Percentiles rank a stretch among this genome's conserved stretches.
These are phyloP conservation scores for Meripilus lineatus DNA, from an alignment of 1,284 basidiomycete species.

Conservation along the genomic window DNA sequence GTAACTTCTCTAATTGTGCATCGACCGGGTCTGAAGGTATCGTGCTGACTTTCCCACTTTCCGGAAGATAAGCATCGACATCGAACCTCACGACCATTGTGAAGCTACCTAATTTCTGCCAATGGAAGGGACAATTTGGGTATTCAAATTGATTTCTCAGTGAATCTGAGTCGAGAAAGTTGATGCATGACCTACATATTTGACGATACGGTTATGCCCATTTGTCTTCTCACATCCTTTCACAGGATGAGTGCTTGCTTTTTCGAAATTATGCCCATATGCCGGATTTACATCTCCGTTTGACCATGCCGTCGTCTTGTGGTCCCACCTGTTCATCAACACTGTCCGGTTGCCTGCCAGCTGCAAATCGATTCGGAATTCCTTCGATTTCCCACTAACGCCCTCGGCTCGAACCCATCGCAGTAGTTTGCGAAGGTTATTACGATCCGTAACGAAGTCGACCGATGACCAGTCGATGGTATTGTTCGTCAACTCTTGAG, in stretches of 20 bases:
- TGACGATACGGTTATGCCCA: conserved; percentile 13
- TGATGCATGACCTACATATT: conserved; percentile 11
- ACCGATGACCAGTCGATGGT: conserved; percentile 41
- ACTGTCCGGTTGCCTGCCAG: conserved; percentile 48
- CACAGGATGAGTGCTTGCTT: conserved; percentile 7
- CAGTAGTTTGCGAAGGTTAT: conserved; percentile 50
- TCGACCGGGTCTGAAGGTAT: background rate
- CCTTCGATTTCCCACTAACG: background rate
- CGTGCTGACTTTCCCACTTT: background rate
- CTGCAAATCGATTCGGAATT: conserved; percentile 53
- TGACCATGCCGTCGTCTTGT: conserved; percentile 24
- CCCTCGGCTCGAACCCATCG: conserved; percentile 46
- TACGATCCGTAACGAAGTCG: conserved; percentile 56
- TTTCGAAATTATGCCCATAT: conserved; percentile 12
- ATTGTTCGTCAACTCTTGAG: conserved; percentile 21
- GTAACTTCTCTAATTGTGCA: conserved; percentile 5
- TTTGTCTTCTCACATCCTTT: conserved; percentile 10
- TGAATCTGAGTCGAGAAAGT: too few relatives aligned
- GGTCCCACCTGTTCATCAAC: conserved; percentile 48
- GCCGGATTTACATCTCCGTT: conserved; percentile 15
- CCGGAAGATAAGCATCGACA: conserved; percentile 40
- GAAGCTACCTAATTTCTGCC: conserved; percentile 41
- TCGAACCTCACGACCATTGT: conserved; percentile 48
- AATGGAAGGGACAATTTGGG: background rate
- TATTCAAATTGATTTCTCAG: too few relatives aligned